Evolutionary conservation across 2,329 filamentous ascomycete species (phyloP).

Genomic region (Tolypocladium cylindrosporum): DNA sequence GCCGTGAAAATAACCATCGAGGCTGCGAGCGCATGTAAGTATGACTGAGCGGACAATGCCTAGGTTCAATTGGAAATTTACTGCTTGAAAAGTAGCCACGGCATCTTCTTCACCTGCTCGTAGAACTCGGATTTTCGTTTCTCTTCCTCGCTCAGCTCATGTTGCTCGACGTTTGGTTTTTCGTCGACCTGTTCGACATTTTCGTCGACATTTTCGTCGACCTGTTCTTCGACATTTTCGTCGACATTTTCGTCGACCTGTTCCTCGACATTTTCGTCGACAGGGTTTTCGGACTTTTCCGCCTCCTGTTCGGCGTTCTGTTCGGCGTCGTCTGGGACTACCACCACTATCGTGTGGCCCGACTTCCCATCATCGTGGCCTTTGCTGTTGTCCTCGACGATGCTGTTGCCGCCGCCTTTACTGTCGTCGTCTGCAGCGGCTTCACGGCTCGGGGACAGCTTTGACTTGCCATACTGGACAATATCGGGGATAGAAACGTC

Average conservation of each 20-base stretch:
- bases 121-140: slow-evolving; percentile 16
- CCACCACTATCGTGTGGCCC: neutral
- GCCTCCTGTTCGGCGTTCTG: neutral
- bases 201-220: slow-evolving; percentile 8
- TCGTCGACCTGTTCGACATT: slow-evolving; percentile 3
- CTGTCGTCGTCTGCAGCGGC: neutral
- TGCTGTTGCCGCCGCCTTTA: no score
- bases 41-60: neutral
- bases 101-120: slow-evolving; percentile 22
- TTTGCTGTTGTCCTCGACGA: neutral
- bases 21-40: slow-evolving; percentile 34
- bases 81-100: slow-evolving; percentile 30
- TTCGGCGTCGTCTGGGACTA: neutral
- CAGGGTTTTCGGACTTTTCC: neutral
- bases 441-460: neutral
- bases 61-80: slow-evolving; percentile 10
- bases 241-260: slow-evolving; percentile 1
- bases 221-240: neutral
- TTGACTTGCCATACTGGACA: neutral
- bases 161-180: slow-evolving; percentile 9
- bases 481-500: slow-evolving; percentile 9
- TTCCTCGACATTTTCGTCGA: neutral
- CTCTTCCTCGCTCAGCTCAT: slow-evolving; percentile 16
- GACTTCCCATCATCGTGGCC: neutral
- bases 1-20: slow-evolving; percentile 73